Evolutionary conservation across 345 rosid genomes (phyloP).

Genomic region (Heritiera fomes): DNA sequence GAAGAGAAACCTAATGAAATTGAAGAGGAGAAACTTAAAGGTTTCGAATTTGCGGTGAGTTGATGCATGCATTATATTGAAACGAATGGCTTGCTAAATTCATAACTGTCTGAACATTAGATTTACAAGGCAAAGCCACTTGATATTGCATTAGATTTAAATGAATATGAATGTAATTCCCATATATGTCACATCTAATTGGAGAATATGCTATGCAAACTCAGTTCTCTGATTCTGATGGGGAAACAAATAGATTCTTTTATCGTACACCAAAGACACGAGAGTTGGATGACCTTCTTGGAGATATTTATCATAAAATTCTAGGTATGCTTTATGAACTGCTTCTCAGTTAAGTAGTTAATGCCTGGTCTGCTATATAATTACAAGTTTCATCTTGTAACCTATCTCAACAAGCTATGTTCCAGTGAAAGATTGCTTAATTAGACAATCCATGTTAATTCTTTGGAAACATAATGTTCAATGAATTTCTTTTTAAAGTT

Average conservation of each 20-base stretch:
- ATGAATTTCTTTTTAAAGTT: neutral
- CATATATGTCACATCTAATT: neutral
- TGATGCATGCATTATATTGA: conserved; percentile 21
- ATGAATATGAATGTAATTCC: neutral
- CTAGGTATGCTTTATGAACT: conserved; percentile 46
- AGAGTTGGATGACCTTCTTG: conserved; percentile 82
- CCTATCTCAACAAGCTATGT: neutral
- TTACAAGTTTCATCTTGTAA: conserved; percentile 1
- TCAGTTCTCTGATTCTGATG: conserved; percentile 80
- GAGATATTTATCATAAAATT: conserved; percentile 94
- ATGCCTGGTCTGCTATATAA: neutral
- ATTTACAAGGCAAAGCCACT: conserved; percentile 27
- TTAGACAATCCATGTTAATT: neutral
- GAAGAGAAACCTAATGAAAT: conserved; percentile 71
- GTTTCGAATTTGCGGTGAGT: conserved; percentile 76
- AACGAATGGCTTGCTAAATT: neutral
- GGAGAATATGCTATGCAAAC: conserved; percentile 20
- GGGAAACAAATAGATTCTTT: conserved; percentile 69
- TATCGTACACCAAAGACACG: conserved; percentile 87
- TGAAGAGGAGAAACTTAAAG: conserved; percentile 49
- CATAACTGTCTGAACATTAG: neutral
- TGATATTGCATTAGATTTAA: conserved; percentile 19
- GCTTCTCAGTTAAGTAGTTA: neutral
- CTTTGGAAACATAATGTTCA: conserved; percentile 4
- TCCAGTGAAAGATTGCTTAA: conserved; percentile 1